Conservation (phyloP, 129 eudicot species). For the Helichrysum umbraculigerum region DNA sequence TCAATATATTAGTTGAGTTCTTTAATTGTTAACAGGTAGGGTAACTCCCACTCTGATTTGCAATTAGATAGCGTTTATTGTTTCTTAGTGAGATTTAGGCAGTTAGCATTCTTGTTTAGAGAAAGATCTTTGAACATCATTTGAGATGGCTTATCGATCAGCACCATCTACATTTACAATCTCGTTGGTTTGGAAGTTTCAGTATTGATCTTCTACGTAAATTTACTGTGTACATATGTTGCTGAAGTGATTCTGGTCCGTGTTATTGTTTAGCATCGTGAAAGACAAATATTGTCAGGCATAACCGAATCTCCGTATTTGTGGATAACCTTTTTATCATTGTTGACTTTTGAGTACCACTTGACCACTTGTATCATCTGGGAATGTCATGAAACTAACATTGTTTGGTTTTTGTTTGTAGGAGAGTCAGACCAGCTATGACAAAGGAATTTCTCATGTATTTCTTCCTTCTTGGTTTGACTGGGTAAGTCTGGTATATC, state of each 20-base stretch:
- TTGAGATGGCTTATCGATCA: neutral
- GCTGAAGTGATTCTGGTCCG: neutral
- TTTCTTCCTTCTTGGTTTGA: slow-evolving; percentile 89
- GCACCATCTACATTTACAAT: neutral
- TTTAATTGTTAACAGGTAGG: neutral
- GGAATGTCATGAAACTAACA: slow-evolving; percentile 26
- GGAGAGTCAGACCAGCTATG: slow-evolving; percentile 77
- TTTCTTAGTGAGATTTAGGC: slow-evolving; percentile 5
- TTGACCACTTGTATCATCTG: slow-evolving; percentile 14
- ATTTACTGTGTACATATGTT: slow-evolving; percentile 2
- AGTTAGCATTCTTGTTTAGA: slow-evolving; percentile 4
- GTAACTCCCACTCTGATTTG: slow-evolving; percentile 3
- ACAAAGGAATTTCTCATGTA: slow-evolving; percentile 57
- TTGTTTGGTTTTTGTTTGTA: slow-evolving; percentile 37
- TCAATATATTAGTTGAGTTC: no score
- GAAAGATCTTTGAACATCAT: neutral
- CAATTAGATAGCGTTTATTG: neutral
- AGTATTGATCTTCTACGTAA: neutral
- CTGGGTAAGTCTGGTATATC: slow-evolving; percentile 67
- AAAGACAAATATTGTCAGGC: neutral
- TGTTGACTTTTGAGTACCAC: slow-evolving; percentile 6
- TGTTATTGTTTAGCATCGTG: slow-evolving; percentile 2
- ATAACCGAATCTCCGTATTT: slow-evolving; percentile 9
- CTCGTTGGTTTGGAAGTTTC: slow-evolving; percentile 4
- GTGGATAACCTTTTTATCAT: slow-evolving; percentile 6